A percentile compares a stretch with the other conserved stretches of the same genome.
These are phyloP conservation scores for Gonium pectorale DNA, from an alignment of 139 green algal genomes.

Conservation along the genomic window DNA sequence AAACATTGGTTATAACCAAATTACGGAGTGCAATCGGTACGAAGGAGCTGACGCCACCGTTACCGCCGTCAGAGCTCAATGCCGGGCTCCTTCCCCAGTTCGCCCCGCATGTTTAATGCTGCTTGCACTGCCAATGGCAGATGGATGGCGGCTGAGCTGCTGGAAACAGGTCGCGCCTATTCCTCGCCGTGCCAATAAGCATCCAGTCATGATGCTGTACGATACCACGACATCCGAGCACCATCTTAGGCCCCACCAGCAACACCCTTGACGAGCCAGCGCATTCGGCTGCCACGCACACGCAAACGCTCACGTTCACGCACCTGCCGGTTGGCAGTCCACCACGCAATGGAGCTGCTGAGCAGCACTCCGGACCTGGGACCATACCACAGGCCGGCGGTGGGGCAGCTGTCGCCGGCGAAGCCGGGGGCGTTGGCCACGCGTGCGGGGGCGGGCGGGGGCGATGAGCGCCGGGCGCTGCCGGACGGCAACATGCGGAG, in stretches of 20 bases:
- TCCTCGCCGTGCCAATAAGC: too few species aligned
- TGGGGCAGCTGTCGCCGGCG: conserved; percentile 50
- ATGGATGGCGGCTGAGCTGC: too few species aligned
- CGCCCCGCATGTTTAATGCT: too few species aligned
- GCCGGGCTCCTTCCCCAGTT: too few species aligned
- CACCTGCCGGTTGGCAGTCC: conserved; percentile 38
- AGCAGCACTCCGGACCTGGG: conserved; percentile 15
- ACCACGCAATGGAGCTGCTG: conserved; percentile 52
- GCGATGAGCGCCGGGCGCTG: not conserved
- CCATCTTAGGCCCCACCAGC: too few species aligned
- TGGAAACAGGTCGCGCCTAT: too few species aligned
- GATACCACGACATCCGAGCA: too few species aligned
- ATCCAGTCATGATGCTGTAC: too few species aligned
- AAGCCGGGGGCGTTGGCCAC: conserved; percentile 44
- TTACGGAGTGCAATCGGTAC: too few species aligned
- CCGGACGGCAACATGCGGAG: conserved; percentile 6
- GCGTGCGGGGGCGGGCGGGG: not conserved
- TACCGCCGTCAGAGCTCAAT: too few species aligned
- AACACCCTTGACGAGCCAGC: too few species aligned
- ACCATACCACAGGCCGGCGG: conserved; percentile 35
- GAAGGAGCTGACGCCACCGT: not conserved
- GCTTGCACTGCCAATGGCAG: too few species aligned
- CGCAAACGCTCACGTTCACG: not conserved
- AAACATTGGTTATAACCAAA: not conserved
- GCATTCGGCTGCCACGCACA: not conserved